Evolutionary conservation across 108 stramenopile species (phyloP), one percentile per base, ranked within the genome.

Genomic region (Bacterosira constricta): DNA sequence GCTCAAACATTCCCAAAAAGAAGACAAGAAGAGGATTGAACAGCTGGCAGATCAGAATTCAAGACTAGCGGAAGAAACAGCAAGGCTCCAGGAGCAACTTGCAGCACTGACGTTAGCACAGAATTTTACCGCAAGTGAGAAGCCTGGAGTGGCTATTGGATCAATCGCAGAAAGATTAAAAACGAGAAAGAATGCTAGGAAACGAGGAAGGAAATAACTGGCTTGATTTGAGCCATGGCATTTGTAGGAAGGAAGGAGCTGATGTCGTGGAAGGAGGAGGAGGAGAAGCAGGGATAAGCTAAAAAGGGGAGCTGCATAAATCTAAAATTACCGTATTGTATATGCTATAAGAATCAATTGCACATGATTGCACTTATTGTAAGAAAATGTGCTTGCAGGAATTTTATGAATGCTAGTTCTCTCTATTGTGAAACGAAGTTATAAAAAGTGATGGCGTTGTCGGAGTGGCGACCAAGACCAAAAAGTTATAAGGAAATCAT

Each of bases 121-220:
- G 34, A 69, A 31, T 58, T 13, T 18, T 3, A 21, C 52, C 10
- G 20, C 23, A 18, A 41, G 26, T 26, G 42, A 4, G 26, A 56
- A 27, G 49, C 12, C 12, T 15, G 42, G 17, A 12, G 26, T 31
- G 36, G 15, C 30, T 21, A 12, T 9, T 26, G 49, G 35, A 46
- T 69, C 68, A 30, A 72, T 72, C 60, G 60, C 60, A 7, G 50
- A 50, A 18, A 72, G 60, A 39, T 42, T 72, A 5, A 62, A 62
- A 30, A 53, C 29, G 18, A 39, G 49, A 32, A 67, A 37, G 23
- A 20, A 50, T 42, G 32, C 65, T 17, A 46, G 37, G 30, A 67
- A 67, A 42, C 52, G 52, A 21, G 31, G 52, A 67, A 67, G 51
- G 52, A 54, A 5, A 5, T 21, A n/a, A n/a, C n/a, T n/a, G n/a